These are phyloP conservation scores for Fomitopsis pinicola DNA, from an alignment of 1,284 basidiomycete genomes.

Conservation along the genomic window DNA sequence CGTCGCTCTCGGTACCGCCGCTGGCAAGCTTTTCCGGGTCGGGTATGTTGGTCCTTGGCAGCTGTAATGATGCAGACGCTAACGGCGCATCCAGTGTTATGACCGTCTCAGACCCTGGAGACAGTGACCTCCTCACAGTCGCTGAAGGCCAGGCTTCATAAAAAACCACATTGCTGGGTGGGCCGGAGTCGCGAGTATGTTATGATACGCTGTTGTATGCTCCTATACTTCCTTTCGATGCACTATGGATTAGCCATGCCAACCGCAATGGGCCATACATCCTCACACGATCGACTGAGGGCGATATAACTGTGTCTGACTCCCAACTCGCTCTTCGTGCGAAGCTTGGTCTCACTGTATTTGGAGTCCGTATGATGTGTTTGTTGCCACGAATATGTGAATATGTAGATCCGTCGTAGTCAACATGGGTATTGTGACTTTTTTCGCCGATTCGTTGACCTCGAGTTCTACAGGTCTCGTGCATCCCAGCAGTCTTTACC, in stretches of 20 bases:
- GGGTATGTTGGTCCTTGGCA: constrained; percentile 55
- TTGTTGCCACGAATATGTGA: too few relatives aligned
- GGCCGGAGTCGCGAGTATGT: background rate
- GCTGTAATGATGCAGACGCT: background rate
- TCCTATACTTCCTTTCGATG: constrained; percentile 8
- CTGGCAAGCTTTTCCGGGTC: constrained; percentile 99
- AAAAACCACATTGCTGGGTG: constrained; percentile 12
- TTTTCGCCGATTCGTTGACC: too few relatives aligned
- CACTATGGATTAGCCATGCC: background rate
- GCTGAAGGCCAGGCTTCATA: constrained; percentile 60
- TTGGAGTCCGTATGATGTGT: too few relatives aligned
- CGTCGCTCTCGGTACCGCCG: constrained; percentile 97
- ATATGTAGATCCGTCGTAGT: too few relatives aligned
- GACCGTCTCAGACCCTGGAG: constrained; percentile 95
- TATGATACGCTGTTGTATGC: constrained; percentile 21
- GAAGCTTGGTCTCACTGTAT: too few relatives aligned
- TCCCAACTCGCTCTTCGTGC: too few relatives aligned
- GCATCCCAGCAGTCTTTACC: too few relatives aligned
- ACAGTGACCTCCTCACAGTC: constrained; percentile 88
- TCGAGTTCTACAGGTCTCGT: too few relatives aligned
- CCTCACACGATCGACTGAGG: too few relatives aligned
- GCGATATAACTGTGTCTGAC: too few relatives aligned
- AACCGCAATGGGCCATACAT: background rate
- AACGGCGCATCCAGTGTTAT: constrained; percentile 67
- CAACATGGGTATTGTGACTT: too few relatives aligned